Base-by-base conservation (phyloP, 2,329 filamentous ascomycete species). In the Zopfia rhizophila region DNA sequence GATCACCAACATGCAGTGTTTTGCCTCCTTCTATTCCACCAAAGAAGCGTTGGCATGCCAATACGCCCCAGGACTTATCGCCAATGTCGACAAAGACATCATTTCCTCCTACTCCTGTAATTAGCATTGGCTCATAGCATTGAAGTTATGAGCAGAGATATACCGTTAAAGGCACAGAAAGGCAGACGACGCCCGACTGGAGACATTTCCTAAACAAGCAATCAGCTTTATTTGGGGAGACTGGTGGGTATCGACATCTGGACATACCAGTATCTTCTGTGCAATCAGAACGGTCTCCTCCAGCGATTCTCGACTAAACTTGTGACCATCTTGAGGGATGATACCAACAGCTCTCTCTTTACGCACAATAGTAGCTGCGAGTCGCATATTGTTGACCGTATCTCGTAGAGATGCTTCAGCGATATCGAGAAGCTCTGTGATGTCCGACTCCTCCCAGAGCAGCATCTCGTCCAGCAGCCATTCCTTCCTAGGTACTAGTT, bases 51-150 rank as follows among this genome's bases (percentile, higher is more conserved):
- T 99, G 94, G 69, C 92, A 97, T 3, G 92, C 91, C 23, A 89
- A 82, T 3, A 99, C 94, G 55, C 94, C 94, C 89, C 92, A 96
- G 40, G 88, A 91, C 76, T 99, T 99, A 75, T 99, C 94, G 44
- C 94, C 94, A 65, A 99, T 97, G 70, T 99, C 94, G 41, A 99
- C 92, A 73, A 99, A 99, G 29, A 97, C 91, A 70, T 99, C 94
- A 52, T 94, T 93, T 8, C 94, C 94, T 41, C 93, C 78, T 82
- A 31, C 2, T 14, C 10, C n/a, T 7, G 3, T 19, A 6, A 46
- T 68, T 25, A 67, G 63, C 40, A 41, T 19, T 19, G 40, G 11
- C 37, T 41, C 6, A 11, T 17, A 27, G n/a, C n/a, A n/a, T n/a
- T n/a, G n/a, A n/a, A n/a, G n/a, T n/a, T 16, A 14, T 17, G 17